A percentile compares a stretch with the other conserved stretches of the same genome.
These are phyloP conservation scores for Phragmites australis DNA, from an alignment of 176 grass and related monocot species.

Conservation along the genomic window DNA sequence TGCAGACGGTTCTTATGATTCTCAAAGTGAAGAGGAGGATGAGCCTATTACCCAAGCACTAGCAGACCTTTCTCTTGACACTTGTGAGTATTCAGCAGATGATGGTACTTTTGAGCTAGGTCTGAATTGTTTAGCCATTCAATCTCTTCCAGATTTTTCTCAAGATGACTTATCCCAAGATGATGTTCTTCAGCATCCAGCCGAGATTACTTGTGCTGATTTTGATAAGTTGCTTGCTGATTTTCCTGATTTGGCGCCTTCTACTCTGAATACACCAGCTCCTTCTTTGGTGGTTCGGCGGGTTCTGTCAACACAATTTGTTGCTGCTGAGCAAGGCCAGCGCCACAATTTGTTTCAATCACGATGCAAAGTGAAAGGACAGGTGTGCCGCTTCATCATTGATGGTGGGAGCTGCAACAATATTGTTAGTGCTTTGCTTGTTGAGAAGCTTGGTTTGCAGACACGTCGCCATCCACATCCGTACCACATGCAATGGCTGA, in stretches of 20 bases:
- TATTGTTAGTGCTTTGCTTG: no score
- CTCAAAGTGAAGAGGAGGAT: background rate
- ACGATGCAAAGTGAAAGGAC: no score
- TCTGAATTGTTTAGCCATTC: background rate
- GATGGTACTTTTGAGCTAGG: background rate
- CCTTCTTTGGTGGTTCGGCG: background rate
- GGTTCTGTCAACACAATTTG: background rate
- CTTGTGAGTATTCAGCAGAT: no score
- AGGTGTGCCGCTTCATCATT: no score
- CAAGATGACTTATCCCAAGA: background rate
- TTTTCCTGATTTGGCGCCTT: background rate
- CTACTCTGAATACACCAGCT: background rate
- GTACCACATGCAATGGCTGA: no score
- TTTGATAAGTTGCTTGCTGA: background rate
- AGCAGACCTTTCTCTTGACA: no score
- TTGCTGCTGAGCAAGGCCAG: background rate
- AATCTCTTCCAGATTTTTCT: background rate
- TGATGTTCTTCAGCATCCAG: background rate
- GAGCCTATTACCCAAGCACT: no score
- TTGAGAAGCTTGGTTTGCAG: no score
- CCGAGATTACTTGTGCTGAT: background rate
- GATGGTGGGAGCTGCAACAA: no score
- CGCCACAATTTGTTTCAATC: no score
- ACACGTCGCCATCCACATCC: no score
- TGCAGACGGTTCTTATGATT: constrained; percentile 4